Evolutionary conservation across 2,329 filamentous ascomycete genomes (phyloP).

Genomic region (Esteya vermicola): DNA sequence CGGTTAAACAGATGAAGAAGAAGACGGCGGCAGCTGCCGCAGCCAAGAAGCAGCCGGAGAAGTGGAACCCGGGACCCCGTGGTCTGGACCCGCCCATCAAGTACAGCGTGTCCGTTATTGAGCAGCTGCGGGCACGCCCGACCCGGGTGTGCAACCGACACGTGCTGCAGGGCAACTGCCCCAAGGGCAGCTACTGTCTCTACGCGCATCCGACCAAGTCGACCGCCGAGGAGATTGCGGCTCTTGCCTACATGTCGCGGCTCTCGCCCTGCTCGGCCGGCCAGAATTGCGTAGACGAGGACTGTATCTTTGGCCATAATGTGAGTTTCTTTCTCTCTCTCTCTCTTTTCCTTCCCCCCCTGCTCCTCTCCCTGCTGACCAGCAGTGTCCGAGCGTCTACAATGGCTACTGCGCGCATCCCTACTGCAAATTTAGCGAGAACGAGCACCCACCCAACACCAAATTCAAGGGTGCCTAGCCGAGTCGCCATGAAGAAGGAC

Average conservation of each 20-base stretch:
- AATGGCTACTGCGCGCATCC: slow-evolving; percentile 37
- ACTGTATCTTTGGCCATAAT: slow-evolving; percentile 51
- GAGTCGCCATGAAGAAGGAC: not conserved
- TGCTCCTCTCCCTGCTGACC: no score
- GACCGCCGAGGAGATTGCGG: slow-evolving; percentile 37
- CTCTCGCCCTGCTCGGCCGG: slow-evolving; percentile 42
- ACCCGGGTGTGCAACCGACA: no score
- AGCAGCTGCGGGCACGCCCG: slow-evolving; percentile 42
- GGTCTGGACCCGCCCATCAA: slow-evolving; percentile 39
- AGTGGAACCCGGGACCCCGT: slow-evolving; percentile 39
- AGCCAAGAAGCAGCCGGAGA: slow-evolving; percentile 16
- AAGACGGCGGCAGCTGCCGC: slow-evolving; percentile 13
- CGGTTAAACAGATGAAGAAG: slow-evolving; percentile 7
- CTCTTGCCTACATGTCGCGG: slow-evolving; percentile 40
- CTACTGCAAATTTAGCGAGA: slow-evolving; percentile 38
- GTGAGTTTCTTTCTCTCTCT: slow-evolving; percentile 22
- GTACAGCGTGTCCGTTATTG: slow-evolving; percentile 30
- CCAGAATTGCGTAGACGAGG: slow-evolving; percentile 41
- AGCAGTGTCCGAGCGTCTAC: slow-evolving; percentile 39
- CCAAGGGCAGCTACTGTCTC: slow-evolving; percentile 36
- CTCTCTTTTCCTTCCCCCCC: not conserved
- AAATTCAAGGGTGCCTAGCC: slow-evolving; percentile 17
- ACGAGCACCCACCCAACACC: slow-evolving; percentile 43
- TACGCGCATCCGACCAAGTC: slow-evolving; percentile 44
- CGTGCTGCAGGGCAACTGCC: slow-evolving; percentile 49